Evolutionary conservation across 1,284 basidiomycete species (phyloP).

Genomic region (Inonotus hispidus): DNA sequence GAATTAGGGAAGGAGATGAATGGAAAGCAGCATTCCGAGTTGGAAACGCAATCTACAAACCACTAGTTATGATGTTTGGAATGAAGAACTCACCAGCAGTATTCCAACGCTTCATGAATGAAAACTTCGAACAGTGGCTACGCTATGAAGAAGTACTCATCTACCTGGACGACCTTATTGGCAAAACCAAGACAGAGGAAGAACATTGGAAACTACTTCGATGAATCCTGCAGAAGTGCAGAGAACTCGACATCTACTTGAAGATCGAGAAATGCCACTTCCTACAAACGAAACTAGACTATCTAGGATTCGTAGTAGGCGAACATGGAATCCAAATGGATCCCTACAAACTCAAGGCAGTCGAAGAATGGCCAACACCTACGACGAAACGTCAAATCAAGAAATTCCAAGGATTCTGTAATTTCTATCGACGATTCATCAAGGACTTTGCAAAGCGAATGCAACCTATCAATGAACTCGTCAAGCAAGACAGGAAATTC

Average conservation of each 20-base stretch:
- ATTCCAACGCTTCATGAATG: not conserved
- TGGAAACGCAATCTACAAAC: not conserved
- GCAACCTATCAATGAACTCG: not conserved
- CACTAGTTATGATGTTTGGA: not conserved
- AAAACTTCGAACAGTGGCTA: slow-evolving; percentile 1
- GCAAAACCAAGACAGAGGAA: slow-evolving; percentile 1
- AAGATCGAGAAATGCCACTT: slow-evolving; percentile 30
- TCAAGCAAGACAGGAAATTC: slow-evolving; percentile 19
- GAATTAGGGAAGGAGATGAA: not conserved
- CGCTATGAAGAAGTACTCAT: slow-evolving; percentile 1
- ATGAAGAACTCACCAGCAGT: not conserved
- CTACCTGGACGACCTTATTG: slow-evolving; percentile 21
- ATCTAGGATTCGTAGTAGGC: slow-evolving; percentile 16
- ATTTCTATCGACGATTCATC: slow-evolving; percentile 22
- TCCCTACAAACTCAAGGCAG: slow-evolving; percentile 20
- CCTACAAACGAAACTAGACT: slow-evolving; percentile 16
- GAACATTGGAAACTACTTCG: slow-evolving; percentile 24
- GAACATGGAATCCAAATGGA: slow-evolving; percentile 21
- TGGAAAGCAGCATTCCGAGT: not conserved
- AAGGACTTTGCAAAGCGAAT: not conserved
- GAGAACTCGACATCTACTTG: slow-evolving; percentile 18
- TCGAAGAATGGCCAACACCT: slow-evolving; percentile 24
- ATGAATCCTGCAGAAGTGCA: slow-evolving; percentile 21
- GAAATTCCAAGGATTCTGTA: slow-evolving; percentile 22
- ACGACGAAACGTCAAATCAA: slow-evolving; percentile 19